These are phyloP conservation scores for Penicillium daleae DNA, from an alignment of 495 filamentous ascomycete genomes.

Conservation along the genomic window DNA sequence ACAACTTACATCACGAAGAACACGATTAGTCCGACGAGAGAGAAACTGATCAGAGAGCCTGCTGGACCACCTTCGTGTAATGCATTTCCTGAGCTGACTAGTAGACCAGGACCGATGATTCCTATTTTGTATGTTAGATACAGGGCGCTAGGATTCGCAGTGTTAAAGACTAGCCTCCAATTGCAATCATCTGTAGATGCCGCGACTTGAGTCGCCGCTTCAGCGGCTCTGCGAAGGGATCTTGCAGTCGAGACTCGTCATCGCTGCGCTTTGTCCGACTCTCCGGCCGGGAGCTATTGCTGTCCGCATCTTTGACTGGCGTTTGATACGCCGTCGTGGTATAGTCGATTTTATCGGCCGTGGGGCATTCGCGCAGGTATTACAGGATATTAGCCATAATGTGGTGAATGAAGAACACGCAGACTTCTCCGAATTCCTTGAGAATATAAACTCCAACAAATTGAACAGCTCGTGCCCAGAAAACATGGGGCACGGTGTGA, in stretches of 20 bases:
- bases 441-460: background rate
- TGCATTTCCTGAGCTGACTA: background rate
- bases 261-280: background rate
- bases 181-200: conserved; percentile 73
- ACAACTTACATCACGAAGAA: conserved; percentile 58
- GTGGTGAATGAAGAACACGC: background rate
- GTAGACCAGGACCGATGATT: background rate
- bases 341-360: background rate
- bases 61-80: background rate
- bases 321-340: background rate
- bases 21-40: conserved; percentile 62
- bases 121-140: background rate
- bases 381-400: background rate
- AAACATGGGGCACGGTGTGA: background rate
- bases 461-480: background rate
- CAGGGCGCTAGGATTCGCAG: no score
- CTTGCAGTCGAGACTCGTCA: background rate
- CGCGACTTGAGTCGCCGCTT: background rate
- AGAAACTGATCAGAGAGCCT: conserved; percentile 66
- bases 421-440: background rate
- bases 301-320: background rate
- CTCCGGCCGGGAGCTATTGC: background rate
- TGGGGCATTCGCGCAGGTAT: background rate
- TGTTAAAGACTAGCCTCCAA: conserved; percentile 53
- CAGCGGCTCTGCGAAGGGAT: background rate